These are phyloP conservation scores for Hortiboletus campestris DNA, from an alignment of 768 basidiomycete species.

Conservation along the genomic window DNA sequence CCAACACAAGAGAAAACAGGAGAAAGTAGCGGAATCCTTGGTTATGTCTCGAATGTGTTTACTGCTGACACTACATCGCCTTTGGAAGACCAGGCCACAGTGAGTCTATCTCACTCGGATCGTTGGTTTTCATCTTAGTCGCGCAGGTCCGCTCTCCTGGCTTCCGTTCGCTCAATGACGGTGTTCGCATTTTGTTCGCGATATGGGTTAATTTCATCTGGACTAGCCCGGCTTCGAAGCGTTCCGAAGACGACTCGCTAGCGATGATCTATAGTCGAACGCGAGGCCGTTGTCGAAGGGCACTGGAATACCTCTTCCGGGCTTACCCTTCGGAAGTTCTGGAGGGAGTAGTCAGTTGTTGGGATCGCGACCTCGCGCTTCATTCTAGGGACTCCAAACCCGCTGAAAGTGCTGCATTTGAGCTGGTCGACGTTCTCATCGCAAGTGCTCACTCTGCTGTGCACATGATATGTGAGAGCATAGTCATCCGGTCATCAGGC, in stretches of 20 bases:
- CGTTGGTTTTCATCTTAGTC: constrained; percentile 2
- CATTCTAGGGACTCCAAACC: constrained; percentile 39
- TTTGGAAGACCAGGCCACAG: constrained; percentile 57
- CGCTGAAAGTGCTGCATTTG: constrained; percentile 60
- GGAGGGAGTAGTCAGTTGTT: constrained; percentile 80
- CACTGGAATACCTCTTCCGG: constrained; percentile 84
- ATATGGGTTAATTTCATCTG: constrained; percentile 67
- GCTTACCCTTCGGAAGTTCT: constrained; percentile 78
- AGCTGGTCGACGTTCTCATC: constrained; percentile 79
- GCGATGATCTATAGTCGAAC: constrained; percentile 66
- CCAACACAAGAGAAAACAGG: constrained; percentile 49
- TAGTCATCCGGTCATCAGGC: constrained; percentile 55
- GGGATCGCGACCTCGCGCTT: constrained; percentile 60
- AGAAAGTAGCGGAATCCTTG: constrained; percentile 70
- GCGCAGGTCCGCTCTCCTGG: constrained; percentile 64
- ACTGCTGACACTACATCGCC: constrained; percentile 58
- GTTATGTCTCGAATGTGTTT: constrained; percentile 91
- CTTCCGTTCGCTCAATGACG: constrained; percentile 75
- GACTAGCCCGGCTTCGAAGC: constrained; percentile 43
- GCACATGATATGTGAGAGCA: constrained; percentile 85
- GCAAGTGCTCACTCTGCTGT: constrained; percentile 85
- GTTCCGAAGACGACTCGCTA: constrained; percentile 66
- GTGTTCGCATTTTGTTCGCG: constrained; percentile 71
- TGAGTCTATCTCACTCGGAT: constrained; percentile 32
- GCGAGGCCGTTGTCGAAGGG: constrained; percentile 68